These are phyloP conservation scores for Phyllosticta capitalensis DNA, from an alignment of 2,329 filamentous ascomycete species.

Conservation along the genomic window DNA sequence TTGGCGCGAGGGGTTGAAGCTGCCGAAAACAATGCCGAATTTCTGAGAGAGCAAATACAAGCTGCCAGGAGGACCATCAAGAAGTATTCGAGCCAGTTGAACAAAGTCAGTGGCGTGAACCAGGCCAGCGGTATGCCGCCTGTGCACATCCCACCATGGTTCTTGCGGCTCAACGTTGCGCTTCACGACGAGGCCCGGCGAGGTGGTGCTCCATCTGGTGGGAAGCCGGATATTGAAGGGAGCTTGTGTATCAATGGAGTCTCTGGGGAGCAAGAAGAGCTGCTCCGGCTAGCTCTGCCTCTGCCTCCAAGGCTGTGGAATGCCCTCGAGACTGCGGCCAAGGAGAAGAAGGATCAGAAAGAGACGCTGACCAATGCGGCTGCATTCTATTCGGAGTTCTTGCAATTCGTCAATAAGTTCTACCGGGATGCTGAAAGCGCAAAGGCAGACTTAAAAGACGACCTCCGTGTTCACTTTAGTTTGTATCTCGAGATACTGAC, in stretches of 20 bases:
- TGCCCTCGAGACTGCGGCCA: not conserved
- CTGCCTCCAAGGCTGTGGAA: not conserved
- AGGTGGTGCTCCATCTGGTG: conserved; percentile 6
- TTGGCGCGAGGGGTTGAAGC: conserved; percentile 14
- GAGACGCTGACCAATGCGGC: not conserved
- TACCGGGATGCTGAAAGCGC: not conserved
- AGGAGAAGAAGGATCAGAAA: not conserved
- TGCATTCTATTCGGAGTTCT: not conserved
- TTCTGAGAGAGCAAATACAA: conserved; percentile 12
- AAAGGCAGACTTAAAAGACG: not conserved
- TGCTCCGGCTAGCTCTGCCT: not conserved
- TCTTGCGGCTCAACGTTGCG: conserved; percentile 44
- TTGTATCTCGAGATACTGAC: conserved; percentile 35
- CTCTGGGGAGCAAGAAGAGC: not conserved
- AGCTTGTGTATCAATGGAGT: not conserved
- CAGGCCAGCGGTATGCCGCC: conserved; percentile 18
- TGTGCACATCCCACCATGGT: conserved; percentile 47
- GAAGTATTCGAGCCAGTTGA: not conserved
- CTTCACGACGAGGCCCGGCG: conserved; percentile 25
- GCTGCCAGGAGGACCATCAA: not conserved
- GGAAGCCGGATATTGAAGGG: not conserved
- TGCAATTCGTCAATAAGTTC: conserved; percentile 2
- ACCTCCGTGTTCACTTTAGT: not conserved
- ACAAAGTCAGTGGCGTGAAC: not conserved
- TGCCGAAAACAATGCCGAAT: conserved; percentile 16